A percentile compares a stretch with the other conserved stretches of the same genome.
These are phyloP conservation scores for Lonicera japonica DNA, from an alignment of 129 eudicot genomes.

Conservation along the genomic window DNA sequence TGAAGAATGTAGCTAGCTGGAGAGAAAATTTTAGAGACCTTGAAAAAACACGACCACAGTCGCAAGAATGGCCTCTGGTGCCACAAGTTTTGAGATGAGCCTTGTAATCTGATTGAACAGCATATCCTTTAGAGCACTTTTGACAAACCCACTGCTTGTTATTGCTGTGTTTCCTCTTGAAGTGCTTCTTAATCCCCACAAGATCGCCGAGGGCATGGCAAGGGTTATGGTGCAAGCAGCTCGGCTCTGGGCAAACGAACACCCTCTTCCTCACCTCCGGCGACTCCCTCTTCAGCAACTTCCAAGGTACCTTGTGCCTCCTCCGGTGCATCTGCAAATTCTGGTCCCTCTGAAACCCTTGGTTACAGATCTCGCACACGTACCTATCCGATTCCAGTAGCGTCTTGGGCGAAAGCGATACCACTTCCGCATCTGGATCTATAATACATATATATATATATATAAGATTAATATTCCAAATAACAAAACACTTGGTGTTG, in stretches of 20 bases:
- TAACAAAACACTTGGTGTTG: no score
- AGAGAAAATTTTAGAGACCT: constrained; percentile 29
- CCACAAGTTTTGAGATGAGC: constrained; percentile 77
- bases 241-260: constrained; percentile 64
- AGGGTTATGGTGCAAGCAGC: constrained; percentile 60
- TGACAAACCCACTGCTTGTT: constrained; percentile 71
- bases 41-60: constrained; percentile 75
- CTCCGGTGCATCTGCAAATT: constrained; percentile 69
- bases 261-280: constrained; percentile 55
- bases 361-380: constrained; percentile 73
- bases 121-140: constrained; percentile 58
- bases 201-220: constrained; percentile 64
- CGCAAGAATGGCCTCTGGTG: constrained; percentile 75
- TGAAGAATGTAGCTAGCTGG: neutral
- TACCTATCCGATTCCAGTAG: constrained; percentile 58
- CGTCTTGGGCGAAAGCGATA: constrained; percentile 55
- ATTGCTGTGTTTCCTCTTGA: constrained; percentile 57
- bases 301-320: constrained; percentile 72
- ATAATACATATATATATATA: neutral
- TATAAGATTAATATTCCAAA: neutral
- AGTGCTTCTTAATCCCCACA: constrained; percentile 65
- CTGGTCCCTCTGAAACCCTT: constrained; percentile 68
- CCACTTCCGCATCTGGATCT: constrained; percentile 79
- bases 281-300: constrained; percentile 48
- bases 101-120: constrained; percentile 71